Conservation (phyloP, 495 filamentous ascomycete species). For the Lasiosphaeria hispida region DNA sequence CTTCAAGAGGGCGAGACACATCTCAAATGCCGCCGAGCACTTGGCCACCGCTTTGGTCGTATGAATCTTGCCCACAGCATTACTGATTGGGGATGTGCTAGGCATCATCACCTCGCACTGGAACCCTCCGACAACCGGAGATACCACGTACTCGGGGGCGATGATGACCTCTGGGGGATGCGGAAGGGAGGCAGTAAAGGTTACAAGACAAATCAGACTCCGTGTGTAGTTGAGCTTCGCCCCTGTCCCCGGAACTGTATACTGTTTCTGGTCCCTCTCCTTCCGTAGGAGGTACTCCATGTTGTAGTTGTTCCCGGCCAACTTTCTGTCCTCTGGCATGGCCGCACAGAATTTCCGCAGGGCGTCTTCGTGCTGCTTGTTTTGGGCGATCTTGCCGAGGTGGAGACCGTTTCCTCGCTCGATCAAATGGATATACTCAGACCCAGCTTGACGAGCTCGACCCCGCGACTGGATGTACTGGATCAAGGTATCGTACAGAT, state of each 20-base stretch:
- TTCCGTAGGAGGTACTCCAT: slow-evolving; percentile 54
- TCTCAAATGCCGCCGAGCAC: slow-evolving; percentile 84
- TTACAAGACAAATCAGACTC: slow-evolving; percentile 62
- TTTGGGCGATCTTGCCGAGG: slow-evolving; percentile 52
- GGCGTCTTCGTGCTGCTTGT: slow-evolving; percentile 48
- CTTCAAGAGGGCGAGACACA: slow-evolving; percentile 68
- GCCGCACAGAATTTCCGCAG: slow-evolving; percentile 73
- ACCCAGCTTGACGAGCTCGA: slow-evolving; percentile 74
- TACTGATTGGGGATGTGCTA: slow-evolving; percentile 66
- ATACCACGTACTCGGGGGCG: slow-evolving; percentile 64
- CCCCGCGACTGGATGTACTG: slow-evolving; percentile 95
- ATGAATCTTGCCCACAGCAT: slow-evolving; percentile 58
- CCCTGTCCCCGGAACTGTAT: slow-evolving; percentile 63
- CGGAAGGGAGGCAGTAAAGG: slow-evolving; percentile 56
- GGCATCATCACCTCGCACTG: slow-evolving; percentile 82
- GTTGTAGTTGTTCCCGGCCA: slow-evolving; percentile 61
- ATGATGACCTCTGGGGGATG: slow-evolving; percentile 54
- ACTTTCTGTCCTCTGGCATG: slow-evolving; percentile 70
- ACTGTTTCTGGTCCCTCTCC: slow-evolving; percentile 56
- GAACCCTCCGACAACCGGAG: slow-evolving; percentile 57
- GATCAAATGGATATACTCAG: slow-evolving; percentile 81
- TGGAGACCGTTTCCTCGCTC: slow-evolving; percentile 67
- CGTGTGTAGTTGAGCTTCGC: slow-evolving; percentile 79
- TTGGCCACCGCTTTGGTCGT: slow-evolving; percentile 76
- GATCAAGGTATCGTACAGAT: slow-evolving; percentile 88